A percentile compares a stretch with the other conserved stretches of the same genome.
These are phyloP conservation scores for Globisporangium spiculum DNA, from an alignment of 352 stramenopile genomes.

Conservation along the genomic window DNA sequence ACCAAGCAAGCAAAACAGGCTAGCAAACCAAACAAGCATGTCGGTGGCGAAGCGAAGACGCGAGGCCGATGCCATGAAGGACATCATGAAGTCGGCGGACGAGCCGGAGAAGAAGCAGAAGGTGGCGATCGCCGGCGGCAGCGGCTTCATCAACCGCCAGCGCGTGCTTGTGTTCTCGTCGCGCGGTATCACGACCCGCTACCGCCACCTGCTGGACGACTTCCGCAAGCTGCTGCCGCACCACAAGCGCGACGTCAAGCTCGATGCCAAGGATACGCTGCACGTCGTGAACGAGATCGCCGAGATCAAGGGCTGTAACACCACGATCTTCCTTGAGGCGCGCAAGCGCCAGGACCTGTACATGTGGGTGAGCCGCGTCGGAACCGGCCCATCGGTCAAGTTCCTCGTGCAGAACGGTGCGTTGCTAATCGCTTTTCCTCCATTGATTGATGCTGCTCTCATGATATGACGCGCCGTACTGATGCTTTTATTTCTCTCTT, in stretches of 20 bases:
- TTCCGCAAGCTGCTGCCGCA: constrained; percentile 97
- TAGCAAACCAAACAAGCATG: constrained; percentile 5
- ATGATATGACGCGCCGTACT: neutral
- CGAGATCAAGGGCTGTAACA: constrained; percentile 98
- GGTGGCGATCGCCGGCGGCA: constrained; percentile 25
- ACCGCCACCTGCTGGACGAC: constrained; percentile 98
- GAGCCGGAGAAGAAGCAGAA: constrained; percentile 47
- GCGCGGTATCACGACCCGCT: constrained; percentile 92
- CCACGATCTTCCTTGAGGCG: constrained; percentile 95
- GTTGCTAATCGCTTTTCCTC: constrained; percentile 1
- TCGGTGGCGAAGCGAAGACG: constrained; percentile 25
- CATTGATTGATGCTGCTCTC: neutral
- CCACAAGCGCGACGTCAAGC: constrained; percentile 99
- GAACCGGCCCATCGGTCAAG: constrained; percentile 94
- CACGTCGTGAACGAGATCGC: constrained; percentile 98
- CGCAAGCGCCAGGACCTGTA: constrained; percentile 98
- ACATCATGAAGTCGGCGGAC: constrained; percentile 21
- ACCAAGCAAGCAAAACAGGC: constrained; percentile 27
- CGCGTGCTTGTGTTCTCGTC: constrained; percentile 92
- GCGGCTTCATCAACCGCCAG: constrained; percentile 90
- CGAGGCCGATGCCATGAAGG: constrained; percentile 22
- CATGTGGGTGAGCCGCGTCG: constrained; percentile 96
- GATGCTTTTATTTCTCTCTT: neutral
- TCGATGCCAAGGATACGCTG: constrained; percentile 94
- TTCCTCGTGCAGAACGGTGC: constrained; percentile 98